Evolutionary conservation across 2,329 filamentous ascomycete species (phyloP), one percentile per base, ranked within the genome.

Genomic region (Cercospora sp.): DNA sequence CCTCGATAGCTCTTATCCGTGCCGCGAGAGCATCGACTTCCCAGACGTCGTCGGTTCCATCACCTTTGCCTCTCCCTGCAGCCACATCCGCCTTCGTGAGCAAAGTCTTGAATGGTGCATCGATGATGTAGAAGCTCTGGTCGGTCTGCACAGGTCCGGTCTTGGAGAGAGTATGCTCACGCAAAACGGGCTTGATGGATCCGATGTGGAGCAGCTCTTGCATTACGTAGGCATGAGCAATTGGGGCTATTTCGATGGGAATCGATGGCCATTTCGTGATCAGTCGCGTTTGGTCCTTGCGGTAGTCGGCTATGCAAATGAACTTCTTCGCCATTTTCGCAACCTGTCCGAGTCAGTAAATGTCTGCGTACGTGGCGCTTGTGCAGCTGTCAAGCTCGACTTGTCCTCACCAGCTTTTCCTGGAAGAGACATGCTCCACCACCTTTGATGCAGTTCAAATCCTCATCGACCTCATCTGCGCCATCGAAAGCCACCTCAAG

Each of bases 361-460:
- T 7, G 2, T 42, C 3, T 13, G 3, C 85, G 75, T 80, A 92
- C 90, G 90, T 92, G 93, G 67, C 96, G 92, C 75, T 92, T 72
- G 48, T 72, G 69, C 60, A 76, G 74, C 51, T 73, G 71, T 66
- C 71, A 69, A 42, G 62, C 67, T n/a, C 16, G 16, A 3, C 16
- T 20, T 18, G 18, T 55, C 3, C 53, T 20, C 18, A 57, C 62
- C 72, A 99, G 85, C 84, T 99, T 99, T 83, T 99, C 95, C 80
- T 98, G 95, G 83, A 97, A 96, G 66, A 98, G 82, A 81, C 95
- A 99, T n/a, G 93, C 95, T 67, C 95, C 95, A 60, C 95, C 95
- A 64, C 95, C 95, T 83, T 98, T 98, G 83, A 99, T 98, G 77
- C 94, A 93, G 81, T 98, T 99, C 68, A 99, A 82, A 63, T 96